These are phyloP conservation scores for Phytopythium kandeliae DNA, from an alignment of 352 stramenopile genomes.

Conservation along the genomic window DNA sequence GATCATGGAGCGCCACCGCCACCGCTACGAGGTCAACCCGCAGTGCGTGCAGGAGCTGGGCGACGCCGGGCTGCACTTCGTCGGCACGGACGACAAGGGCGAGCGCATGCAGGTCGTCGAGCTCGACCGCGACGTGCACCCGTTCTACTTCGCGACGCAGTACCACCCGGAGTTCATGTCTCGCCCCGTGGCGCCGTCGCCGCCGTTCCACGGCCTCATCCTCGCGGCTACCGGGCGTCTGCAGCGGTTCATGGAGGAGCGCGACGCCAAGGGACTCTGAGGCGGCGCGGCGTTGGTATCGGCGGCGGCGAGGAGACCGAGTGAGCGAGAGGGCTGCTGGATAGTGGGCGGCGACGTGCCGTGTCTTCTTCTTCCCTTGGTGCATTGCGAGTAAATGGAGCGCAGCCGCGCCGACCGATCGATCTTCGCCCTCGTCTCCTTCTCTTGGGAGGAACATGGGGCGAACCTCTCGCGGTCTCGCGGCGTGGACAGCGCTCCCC, in stretches of 20 bases:
- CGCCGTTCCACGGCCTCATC: slow-evolving; percentile 97
- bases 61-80: slow-evolving; percentile 94
- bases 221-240: slow-evolving; percentile 83
- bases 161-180: slow-evolving; percentile 99
- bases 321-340: neutral
- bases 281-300: slow-evolving; percentile 3
- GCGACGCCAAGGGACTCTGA: slow-evolving; percentile 26
- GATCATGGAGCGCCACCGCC: slow-evolving; percentile 96
- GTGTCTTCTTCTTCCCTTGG: neutral
- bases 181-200: slow-evolving; percentile 93
- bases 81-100: slow-evolving; percentile 95
- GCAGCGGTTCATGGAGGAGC: slow-evolving; percentile 50
- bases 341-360: too few relatives aligned
- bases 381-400: slow-evolving; percentile 4
- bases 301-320: neutral
- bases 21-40: slow-evolving; percentile 99
- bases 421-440: slow-evolving; percentile 24
- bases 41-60: slow-evolving; percentile 90
- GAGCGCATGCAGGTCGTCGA: slow-evolving; percentile 99
- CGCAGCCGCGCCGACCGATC: slow-evolving; percentile 6
- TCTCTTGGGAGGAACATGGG: slow-evolving; percentile 27
- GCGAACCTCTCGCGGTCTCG: slow-evolving; percentile 30
- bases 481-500: slow-evolving; percentile 7
- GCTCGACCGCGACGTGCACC: slow-evolving; percentile 92
- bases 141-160: slow-evolving; percentile 99